Evolutionary conservation across 2,329 filamentous ascomycete genomes (phyloP).

Genomic region (Berkeleyomyces rouxiae): DNA sequence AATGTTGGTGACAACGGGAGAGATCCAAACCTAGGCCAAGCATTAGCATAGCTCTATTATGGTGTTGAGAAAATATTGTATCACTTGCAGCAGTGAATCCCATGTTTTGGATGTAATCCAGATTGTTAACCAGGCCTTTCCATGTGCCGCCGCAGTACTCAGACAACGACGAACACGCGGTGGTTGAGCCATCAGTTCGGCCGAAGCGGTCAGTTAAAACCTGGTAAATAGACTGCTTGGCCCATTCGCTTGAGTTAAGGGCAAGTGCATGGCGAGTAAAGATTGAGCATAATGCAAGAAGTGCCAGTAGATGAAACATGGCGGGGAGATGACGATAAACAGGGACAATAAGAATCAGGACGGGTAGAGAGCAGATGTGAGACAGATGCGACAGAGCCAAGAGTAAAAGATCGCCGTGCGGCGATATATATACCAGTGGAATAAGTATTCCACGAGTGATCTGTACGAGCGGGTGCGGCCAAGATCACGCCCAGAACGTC

Average conservation of each 20-base stretch:
- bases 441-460: background rate
- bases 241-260: constrained; percentile 22
- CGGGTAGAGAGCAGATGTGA: background rate
- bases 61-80: background rate
- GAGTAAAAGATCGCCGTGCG: background rate
- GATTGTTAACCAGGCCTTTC: constrained; percentile 29
- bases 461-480: background rate
- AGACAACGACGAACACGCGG: constrained; percentile 18
- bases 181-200: constrained; percentile 23
- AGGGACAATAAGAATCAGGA: background rate
- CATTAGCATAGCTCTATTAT: background rate
- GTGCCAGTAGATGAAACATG: constrained; percentile 2
- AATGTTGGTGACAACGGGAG: constrained; percentile 27
- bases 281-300: background rate
- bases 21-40: constrained; percentile 24
- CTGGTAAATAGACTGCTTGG: constrained; percentile 29
- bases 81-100: constrained; percentile 24
- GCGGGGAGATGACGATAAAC: background rate
- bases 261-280: constrained; percentile 13
- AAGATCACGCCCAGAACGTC: background rate
- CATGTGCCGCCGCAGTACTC: constrained; percentile 35
- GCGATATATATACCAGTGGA: background rate
- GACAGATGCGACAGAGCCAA: background rate
- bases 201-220: constrained; percentile 29
- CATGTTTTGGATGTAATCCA: constrained; percentile 35